A percentile compares a stretch with the other conserved stretches of the same genome.
These are phyloP conservation scores for Candida suzukii DNA, from an alignment of 805 yeast species.

Conservation along the genomic window DNA sequence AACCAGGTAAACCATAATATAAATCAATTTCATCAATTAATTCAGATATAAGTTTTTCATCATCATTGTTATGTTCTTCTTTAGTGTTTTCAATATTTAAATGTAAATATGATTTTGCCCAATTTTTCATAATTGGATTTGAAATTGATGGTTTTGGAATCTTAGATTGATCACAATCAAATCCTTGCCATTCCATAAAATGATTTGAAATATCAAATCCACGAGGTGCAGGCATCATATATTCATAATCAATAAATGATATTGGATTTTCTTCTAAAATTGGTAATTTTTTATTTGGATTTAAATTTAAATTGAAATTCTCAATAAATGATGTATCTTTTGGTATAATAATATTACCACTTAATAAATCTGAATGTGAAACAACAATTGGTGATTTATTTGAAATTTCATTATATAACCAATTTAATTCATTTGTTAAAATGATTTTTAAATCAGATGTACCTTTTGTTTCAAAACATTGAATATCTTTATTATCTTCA, in stretches of 20 bases:
- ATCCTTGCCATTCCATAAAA: constrained; percentile 79
- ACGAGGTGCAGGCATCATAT: constrained; percentile 64
- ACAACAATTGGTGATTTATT: constrained; percentile 48
- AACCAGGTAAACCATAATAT: constrained; percentile 76
- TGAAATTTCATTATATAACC: constrained; percentile 40
- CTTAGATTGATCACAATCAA: constrained; percentile 54
- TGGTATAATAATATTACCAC: constrained; percentile 69
- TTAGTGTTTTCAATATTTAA: constrained; percentile 1
- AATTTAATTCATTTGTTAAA: constrained; percentile 42
- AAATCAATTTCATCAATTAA: constrained; percentile 49
- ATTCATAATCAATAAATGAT: constrained; percentile 65
- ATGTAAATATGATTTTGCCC: constrained; percentile 56
- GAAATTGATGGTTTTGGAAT: constrained; percentile 45
- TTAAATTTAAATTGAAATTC: constrained; percentile 14
- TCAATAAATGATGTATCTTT: constrained; percentile 7
- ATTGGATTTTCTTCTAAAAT: constrained; percentile 29
- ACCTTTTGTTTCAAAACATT: constrained; percentile 1
- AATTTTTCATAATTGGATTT: constrained; percentile 40
- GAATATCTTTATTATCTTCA: constrained; percentile 24
- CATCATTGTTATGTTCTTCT: not conserved
- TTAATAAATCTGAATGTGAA: constrained; percentile 63
- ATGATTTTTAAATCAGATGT: constrained; percentile 23
- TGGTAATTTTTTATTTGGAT: constrained; percentile 1
- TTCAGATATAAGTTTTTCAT: constrained; percentile 25
- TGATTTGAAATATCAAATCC: constrained; percentile 73